Percentiles rank a stretch among this genome's conserved stretches.
phyloP scores from a whole-genome alignment of 371 early-diverging fungal genomes.

The Mortierella sp. region DNA sequence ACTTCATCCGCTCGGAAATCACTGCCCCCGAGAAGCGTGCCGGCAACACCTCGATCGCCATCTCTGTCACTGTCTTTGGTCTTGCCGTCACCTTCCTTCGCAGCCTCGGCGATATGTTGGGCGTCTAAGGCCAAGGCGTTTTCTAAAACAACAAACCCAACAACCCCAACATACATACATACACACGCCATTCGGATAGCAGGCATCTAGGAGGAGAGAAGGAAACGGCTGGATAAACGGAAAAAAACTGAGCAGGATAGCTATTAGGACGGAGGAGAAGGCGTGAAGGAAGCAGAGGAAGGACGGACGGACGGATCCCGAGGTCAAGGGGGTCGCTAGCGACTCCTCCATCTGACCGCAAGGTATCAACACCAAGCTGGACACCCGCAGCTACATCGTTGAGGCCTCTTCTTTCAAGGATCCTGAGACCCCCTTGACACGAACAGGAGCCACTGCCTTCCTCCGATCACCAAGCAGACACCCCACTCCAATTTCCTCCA shows the following conservation, averaged over 20 bases:
- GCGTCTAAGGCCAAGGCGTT: constrained; percentile 60
- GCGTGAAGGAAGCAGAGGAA: not conserved
- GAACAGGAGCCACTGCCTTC: not conserved
- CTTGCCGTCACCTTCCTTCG: constrained; percentile 75
- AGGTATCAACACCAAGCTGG: not conserved
- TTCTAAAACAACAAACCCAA: not conserved
- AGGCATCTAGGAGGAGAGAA: not conserved
- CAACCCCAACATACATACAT: not conserved
- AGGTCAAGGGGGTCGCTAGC: not conserved
- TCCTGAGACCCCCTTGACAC: not conserved
- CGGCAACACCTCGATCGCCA: constrained; percentile 73
- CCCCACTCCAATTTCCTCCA: not conserved
- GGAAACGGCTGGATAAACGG: not conserved
- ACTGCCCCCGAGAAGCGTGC: constrained; percentile 63
- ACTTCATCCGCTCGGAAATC: constrained; percentile 56
- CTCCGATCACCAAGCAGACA: not conserved
- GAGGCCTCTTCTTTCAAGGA: not conserved
- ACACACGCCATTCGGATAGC: not conserved
- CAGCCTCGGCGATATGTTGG: constrained; percentile 75
- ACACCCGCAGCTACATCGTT: not conserved
- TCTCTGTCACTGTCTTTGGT: constrained; percentile 73
- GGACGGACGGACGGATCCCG: not conserved
- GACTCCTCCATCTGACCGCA: not conserved
- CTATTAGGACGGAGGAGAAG: not conserved
- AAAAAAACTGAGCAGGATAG: not conserved